A percentile compares a stretch with the other conserved stretches of the same genome.
Evolutionary conservation across 345 rosid species (phyloP).

Genomic region (Abelmoschus esculentus): DNA sequence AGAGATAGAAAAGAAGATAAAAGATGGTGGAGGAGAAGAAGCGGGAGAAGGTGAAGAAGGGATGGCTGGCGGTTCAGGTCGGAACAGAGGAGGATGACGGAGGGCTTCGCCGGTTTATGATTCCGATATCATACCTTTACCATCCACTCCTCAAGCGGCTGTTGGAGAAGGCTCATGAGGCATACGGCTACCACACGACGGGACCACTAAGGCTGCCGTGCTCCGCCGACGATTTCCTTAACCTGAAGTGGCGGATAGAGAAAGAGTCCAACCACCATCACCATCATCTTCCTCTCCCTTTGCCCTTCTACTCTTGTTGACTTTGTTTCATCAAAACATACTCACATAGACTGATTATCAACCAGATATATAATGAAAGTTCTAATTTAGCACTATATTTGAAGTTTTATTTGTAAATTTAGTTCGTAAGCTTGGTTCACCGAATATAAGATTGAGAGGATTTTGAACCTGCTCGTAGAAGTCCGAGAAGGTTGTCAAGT

Average conservation of each 20-base stretch:
- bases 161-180: slow-evolving; percentile 35
- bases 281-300: slow-evolving; percentile 19
- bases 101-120: slow-evolving; percentile 23
- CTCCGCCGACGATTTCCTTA: slow-evolving; percentile 39
- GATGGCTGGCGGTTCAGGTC: slow-evolving; percentile 39
- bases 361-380: too few relatives aligned
- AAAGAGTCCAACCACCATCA: neutral
- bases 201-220: slow-evolving; percentile 43
- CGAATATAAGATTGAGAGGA: too few relatives aligned
- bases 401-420: too few relatives aligned
- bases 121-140: slow-evolving; percentile 37
- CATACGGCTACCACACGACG: slow-evolving; percentile 32
- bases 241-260: slow-evolving; percentile 38
- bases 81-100: slow-evolving; percentile 30
- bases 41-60: slow-evolving; percentile 3
- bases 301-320: slow-evolving; percentile 35
- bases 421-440: too few relatives aligned
- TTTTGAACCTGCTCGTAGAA: too few relatives aligned
- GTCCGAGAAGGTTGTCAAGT: too few relatives aligned
- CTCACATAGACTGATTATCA: neutral
- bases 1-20: neutral
- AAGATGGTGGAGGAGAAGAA: neutral
- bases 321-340: neutral
- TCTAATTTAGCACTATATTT: too few relatives aligned
- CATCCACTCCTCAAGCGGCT: slow-evolving; percentile 42